Base-by-base conservation (phyloP, 768 basidiomycete genomes). In the Goffeauzyma gilvescens region DNA sequence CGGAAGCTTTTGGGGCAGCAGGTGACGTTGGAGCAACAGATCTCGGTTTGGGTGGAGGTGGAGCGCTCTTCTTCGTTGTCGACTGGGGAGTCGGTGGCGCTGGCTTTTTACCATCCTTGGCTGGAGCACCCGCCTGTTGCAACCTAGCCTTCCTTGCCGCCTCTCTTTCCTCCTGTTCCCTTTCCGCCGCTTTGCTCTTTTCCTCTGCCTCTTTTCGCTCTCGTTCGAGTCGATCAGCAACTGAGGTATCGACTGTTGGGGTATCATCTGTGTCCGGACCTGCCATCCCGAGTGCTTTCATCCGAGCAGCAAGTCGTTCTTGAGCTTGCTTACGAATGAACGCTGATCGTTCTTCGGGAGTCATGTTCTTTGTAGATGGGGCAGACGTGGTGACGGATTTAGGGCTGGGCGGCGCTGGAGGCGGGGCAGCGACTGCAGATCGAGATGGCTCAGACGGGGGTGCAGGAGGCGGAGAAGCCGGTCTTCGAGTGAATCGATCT, bases 121-220 rank as follows among this genome's bases (percentile, higher is more conserved):
- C 48, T 28, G 38, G 14, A 1, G 53, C 50, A 8, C 48, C 46
- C 27, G 44, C 86, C 26, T 69, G 73, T 33, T 80, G 81, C 28
- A 96, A 59, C 38, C 82, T 69, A 51, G 81, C 79, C 50, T 67
- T 70, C 33, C 90, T 70, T 31, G 73, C 60, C 37, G 71, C 70
- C 54, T 86, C 83, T 43, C 87, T 69, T 48, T 81, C 81, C 50
- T 79, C 79, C 2, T 80, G 79, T 52, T 81, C 76, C 49, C 71
- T 71, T 61, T 93, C 87, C 0, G 85, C 87, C 36, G 71, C 66
- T 43, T 69, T 72, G 0, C 73, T 74, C 60, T 81, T 84, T 59
- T 84, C 81, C 50, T 86, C 87, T 0, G 89, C 89, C 58, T 93
- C 90, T 57, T 73, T 76, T 68, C 79, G 81, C 56, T 96, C 90